These are phyloP conservation scores for Pseudopyrenochaeta lycopersici DNA, from an alignment of 2,329 filamentous ascomycete genomes.

Conservation along the genomic window DNA sequence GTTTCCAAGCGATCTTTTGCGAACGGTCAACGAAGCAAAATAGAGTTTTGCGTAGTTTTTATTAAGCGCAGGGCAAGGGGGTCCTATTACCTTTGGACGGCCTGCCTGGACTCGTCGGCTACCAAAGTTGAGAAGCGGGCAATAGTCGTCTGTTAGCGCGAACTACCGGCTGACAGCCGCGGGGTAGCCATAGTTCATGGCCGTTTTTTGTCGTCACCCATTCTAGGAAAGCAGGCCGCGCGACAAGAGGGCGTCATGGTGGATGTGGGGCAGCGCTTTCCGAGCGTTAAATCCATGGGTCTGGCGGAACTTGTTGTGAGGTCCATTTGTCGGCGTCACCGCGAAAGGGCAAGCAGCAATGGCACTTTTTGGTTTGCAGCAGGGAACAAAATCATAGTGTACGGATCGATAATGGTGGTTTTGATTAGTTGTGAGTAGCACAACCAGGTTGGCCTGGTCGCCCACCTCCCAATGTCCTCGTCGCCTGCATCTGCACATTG, in stretches of 20 bases:
- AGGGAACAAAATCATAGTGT: too few species aligned
- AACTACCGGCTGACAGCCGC: slow-evolving; percentile 18
- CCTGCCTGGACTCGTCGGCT: background rate
- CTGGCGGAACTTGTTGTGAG: background rate
- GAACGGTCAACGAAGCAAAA: background rate
- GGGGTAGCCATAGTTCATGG: slow-evolving; percentile 8
- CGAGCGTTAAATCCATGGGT: background rate
- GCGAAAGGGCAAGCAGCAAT: too few species aligned
- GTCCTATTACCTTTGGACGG: too few species aligned
- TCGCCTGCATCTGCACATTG: slow-evolving; percentile 1
- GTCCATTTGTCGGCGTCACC: too few species aligned
- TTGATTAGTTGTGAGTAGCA: background rate
- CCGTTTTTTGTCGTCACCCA: slow-evolving; percentile 18
- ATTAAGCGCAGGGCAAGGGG: too few species aligned
- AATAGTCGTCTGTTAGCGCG: slow-evolving; percentile 1
- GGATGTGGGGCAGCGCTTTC: background rate
- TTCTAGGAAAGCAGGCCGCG: background rate
- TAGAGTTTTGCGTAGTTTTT: background rate
- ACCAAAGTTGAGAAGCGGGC: slow-evolving; percentile 1
- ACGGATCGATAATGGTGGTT: background rate
- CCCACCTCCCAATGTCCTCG: background rate
- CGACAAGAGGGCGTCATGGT: too few species aligned
- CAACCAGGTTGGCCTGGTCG: background rate
- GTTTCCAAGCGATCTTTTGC: background rate
- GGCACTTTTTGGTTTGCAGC: too few species aligned